Percentiles rank a stretch among this genome's conserved stretches.
Evolutionary conservation across 2,329 filamentous ascomycete species (phyloP).

Genomic region (Trichoderma semiorbis): DNA sequence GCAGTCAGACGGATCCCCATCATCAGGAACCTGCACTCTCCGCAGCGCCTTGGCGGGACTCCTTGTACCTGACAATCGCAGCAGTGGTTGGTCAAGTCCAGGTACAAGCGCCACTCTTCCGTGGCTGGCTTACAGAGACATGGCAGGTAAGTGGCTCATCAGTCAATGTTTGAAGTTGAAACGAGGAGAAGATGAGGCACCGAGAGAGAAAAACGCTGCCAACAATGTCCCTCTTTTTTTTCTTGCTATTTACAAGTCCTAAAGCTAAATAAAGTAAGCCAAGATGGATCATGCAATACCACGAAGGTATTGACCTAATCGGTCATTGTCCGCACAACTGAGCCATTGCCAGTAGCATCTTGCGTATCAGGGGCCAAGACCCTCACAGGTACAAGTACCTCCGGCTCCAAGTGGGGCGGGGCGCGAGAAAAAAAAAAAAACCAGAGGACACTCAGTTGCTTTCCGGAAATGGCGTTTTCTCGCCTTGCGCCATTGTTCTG

Average conservation of each 20-base stretch:
- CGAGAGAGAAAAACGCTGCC: background rate
- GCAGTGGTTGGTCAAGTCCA: background rate
- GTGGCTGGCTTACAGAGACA: background rate
- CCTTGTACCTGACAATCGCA: background rate
- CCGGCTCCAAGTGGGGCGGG: background rate
- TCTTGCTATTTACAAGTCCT: background rate
- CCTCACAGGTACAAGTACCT: background rate
- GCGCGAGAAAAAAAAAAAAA: background rate
- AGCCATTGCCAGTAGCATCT: background rate
- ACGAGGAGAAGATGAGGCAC: background rate
- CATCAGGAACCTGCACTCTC: background rate
- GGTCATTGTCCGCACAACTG: background rate
- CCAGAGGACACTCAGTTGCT: background rate
- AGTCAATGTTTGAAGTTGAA: background rate
- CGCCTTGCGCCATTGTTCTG: background rate
- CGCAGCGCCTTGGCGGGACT: background rate
- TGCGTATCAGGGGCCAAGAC: background rate
- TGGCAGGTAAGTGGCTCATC: background rate
- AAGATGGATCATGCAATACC: constrained; percentile 4
- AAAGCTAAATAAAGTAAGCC: background rate
- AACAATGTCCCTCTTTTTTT: background rate
- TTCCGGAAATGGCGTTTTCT: background rate
- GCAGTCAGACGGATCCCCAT: constrained; percentile 14
- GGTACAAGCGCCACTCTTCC: background rate
- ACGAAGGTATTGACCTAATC: constrained; percentile 1